These are phyloP conservation scores for Tuber microsphaerosporum DNA, from an alignment of 495 filamentous ascomycete species.

Conservation along the genomic window DNA sequence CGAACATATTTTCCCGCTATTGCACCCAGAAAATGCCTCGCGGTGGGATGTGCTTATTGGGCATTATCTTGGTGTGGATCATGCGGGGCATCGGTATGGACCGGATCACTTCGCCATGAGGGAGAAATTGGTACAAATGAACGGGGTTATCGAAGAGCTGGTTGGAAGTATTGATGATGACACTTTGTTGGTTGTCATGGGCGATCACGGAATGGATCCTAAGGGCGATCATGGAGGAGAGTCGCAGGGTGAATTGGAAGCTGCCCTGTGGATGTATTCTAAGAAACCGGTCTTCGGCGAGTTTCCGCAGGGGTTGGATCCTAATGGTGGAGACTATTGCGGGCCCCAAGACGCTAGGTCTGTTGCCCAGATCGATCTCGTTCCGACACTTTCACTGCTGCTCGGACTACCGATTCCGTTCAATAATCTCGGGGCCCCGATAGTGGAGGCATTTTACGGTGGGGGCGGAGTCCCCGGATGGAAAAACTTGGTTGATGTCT, in stretches of 20 bases:
- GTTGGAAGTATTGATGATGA: slow-evolving; percentile 68
- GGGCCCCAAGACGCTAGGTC: slow-evolving; percentile 47
- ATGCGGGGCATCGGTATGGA: slow-evolving; percentile 93
- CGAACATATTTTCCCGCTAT: slow-evolving; percentile 78
- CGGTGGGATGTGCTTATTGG: slow-evolving; percentile 91
- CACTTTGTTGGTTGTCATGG: slow-evolving; percentile 90
- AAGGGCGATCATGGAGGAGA: slow-evolving; percentile 98
- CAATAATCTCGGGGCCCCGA: slow-evolving; percentile 92
- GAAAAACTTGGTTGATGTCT: slow-evolving; percentile 66
- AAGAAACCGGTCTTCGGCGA: slow-evolving; percentile 74
- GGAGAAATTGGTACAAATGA: slow-evolving; percentile 86
- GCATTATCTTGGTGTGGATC: slow-evolving; percentile 92
- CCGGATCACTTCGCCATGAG: slow-evolving; percentile 88
- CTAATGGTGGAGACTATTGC: slow-evolving; percentile 27
- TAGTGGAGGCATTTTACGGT: slow-evolving; percentile 86
- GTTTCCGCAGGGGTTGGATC: slow-evolving; percentile 41
- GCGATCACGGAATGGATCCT: slow-evolving; percentile 94
- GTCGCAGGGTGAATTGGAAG: slow-evolving; percentile 87
- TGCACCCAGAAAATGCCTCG: slow-evolving; percentile 54
- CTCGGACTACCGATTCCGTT: slow-evolving; percentile 90
- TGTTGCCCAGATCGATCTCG: slow-evolving; percentile 92
- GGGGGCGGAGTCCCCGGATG: slow-evolving; percentile 55
- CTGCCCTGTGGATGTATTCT: slow-evolving; percentile 97
- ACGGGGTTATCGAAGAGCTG: slow-evolving; percentile 64
- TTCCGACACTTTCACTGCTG: slow-evolving; percentile 79